These are phyloP conservation scores for Alternaria tenuissima DNA, from an alignment of 2,329 filamentous ascomycete genomes.

Conservation along the genomic window DNA sequence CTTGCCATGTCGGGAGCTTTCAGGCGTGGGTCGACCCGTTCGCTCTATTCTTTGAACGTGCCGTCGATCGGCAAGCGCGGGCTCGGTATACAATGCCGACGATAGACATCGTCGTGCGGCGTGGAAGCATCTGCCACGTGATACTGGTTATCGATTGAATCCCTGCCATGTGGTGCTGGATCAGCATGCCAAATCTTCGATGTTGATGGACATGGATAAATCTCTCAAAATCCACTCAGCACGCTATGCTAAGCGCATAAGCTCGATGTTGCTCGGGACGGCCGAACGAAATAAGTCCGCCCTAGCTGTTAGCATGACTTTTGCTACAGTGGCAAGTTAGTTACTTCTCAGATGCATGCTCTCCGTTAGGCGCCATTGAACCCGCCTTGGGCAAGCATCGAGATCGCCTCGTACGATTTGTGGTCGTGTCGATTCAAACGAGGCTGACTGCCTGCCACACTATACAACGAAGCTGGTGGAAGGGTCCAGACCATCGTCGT, in stretches of 20 bases:
- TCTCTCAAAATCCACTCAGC: slow-evolving; percentile 3
- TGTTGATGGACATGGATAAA: slow-evolving; percentile 1
- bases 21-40: slow-evolving; percentile 4
- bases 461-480: neutral
- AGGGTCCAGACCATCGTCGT: neutral
- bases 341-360: neutral
- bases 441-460: neutral
- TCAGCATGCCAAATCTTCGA: slow-evolving; percentile 13
- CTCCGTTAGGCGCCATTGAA: neutral
- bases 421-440: neutral
- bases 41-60: neutral
- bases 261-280: slow-evolving; percentile 8
- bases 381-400: neutral
- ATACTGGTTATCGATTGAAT: neutral
- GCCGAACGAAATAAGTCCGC: neutral
- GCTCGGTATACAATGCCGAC: slow-evolving; percentile 3
- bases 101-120: neutral
- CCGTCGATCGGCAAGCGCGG: slow-evolving; percentile 1
- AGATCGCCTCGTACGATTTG: neutral
- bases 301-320: neutral
- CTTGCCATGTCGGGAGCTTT: slow-evolving; percentile 2
- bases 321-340: neutral
- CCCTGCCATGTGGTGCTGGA: neutral
- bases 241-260: slow-evolving; percentile 4
- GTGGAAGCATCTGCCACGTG: slow-evolving; percentile 1